A percentile compares a stretch with the other conserved stretches of the same genome.
Evolutionary conservation across 805 yeast genomes (phyloP).

Genomic region (Dipodascus geniculatus): DNA sequence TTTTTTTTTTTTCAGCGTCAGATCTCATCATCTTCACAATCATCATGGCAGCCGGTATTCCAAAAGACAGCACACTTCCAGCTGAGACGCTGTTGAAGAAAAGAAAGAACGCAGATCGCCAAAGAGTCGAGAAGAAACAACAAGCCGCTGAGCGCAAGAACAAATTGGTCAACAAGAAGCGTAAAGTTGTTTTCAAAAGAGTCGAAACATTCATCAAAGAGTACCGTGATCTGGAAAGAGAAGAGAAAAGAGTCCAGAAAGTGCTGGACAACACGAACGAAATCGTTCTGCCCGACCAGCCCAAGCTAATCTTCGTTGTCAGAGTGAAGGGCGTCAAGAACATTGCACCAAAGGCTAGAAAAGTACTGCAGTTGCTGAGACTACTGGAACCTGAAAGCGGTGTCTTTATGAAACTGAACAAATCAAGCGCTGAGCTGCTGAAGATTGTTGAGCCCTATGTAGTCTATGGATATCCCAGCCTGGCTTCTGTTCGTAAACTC

Average conservation of each 20-base stretch:
- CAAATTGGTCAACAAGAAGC: constrained; percentile 23
- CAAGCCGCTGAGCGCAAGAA: constrained; percentile 29
- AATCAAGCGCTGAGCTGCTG: constrained; percentile 67
- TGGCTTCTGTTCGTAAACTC: constrained; percentile 61
- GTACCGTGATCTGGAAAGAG: constrained; percentile 86
- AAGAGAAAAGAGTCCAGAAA: constrained; percentile 68
- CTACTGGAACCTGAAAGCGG: constrained; percentile 71
- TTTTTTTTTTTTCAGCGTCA: neutral
- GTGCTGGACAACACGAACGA: constrained; percentile 90
- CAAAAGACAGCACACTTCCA: constrained; percentile 16
- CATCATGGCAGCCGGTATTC: neutral
- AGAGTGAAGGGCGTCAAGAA: constrained; percentile 98
- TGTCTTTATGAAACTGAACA: constrained; percentile 67
- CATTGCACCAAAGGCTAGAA: constrained; percentile 76
- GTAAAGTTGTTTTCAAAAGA: constrained; percentile 67
- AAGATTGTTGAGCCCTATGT: constrained; percentile 72
- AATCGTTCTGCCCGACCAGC: constrained; percentile 71
- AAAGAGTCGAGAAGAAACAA: constrained; percentile 43
- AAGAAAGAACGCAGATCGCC: constrained; percentile 45
- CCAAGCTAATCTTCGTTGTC: constrained; percentile 87
- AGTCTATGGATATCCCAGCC: constrained; percentile 73
- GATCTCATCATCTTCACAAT: neutral
- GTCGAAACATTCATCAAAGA: constrained; percentile 95
- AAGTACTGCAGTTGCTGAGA: constrained; percentile 67
- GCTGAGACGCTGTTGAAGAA: constrained; percentile 52